Evolutionary conservation across 805 yeast species (phyloP).

Genomic region (Ogataea minuta): DNA sequence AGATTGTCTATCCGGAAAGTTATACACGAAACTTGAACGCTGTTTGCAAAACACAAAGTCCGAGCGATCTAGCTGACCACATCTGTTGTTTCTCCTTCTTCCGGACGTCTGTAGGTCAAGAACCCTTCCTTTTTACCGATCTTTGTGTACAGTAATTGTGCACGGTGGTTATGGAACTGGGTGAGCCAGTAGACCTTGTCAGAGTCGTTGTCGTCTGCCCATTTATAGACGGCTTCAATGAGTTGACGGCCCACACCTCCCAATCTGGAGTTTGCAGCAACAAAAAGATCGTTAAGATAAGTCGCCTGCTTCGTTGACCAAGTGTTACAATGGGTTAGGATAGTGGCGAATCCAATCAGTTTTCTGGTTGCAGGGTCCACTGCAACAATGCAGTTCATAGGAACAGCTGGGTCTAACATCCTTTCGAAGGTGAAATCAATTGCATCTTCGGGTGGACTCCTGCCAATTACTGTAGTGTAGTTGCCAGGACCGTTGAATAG

Average conservation of each 20-base stretch:
- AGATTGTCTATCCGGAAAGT: too few species aligned
- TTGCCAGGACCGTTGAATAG: too few species aligned
- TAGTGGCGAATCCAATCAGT: constrained; percentile 51
- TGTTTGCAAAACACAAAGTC: too few species aligned
- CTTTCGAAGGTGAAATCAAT: constrained; percentile 44
- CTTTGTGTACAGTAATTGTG: constrained; percentile 53
- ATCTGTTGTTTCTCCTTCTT: background rate
- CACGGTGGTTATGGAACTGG: constrained; percentile 52
- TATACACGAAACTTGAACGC: too few species aligned
- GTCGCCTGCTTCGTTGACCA: constrained; percentile 47
- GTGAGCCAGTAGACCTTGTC: constrained; percentile 53
- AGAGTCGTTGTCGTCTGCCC: constrained; percentile 43
- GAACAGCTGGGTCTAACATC: constrained; percentile 43
- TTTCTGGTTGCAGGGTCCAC: constrained; percentile 33
- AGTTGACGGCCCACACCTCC: constrained; percentile 49
- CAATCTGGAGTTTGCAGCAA: constrained; percentile 38
- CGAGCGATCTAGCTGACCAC: too few species aligned
- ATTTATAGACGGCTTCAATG: constrained; percentile 47
- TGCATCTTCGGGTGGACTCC: too few species aligned
- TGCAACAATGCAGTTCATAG: constrained; percentile 51
- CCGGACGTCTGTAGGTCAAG: constrained; percentile 28
- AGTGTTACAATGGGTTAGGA: constrained; percentile 47
- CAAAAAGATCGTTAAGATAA: constrained; percentile 54
- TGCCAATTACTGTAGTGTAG: too few species aligned
- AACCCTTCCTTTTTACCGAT: constrained; percentile 45